Base-by-base conservation (phyloP, 805 yeast genomes). In the Kazachstania martiniae region DNA sequence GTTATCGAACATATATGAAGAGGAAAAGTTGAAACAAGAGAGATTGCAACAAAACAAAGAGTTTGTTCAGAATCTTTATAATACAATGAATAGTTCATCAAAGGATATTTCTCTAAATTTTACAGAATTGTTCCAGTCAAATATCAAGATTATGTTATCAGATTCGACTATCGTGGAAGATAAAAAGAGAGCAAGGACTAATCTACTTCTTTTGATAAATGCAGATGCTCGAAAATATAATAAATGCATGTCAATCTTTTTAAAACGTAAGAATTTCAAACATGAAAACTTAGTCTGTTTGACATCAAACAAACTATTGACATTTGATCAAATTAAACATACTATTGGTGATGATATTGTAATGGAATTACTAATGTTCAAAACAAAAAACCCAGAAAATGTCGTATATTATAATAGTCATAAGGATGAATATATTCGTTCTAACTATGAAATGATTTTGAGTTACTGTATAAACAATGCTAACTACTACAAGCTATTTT, bases 181-280 rank as follows among this genome's bases (percentile, higher is more conserved):
- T 1, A 34, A 27, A 24, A 45, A 37, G 16, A 33, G 27, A 12
- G 37, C 43, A 8, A 44, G 53, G 27, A 37, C 36, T 12, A 43
- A 40, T 27, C 31, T 56, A 25, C 28, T 46, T 12, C 33, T 50
- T 8, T 38, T 54, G 16, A 48, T 44, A 46, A 31, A 35, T 12
- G 32, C 45, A 1, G 44, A 43, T 25, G 23, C 22, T 7, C 40
- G 46, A 24, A 59, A 56, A 8, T 53, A 56, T 31, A 49, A 44
- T 28, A 56, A 54, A 25, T 51, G 47, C 29, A 42, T 54, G 49
- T 44, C 59, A 2, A 43, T 56, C 12, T 53, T 41, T 31, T 37
- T 56, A 28, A 56, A 54, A 29, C 41, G 58, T 18, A 51, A 48
- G 34, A 42, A 42, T 32, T 51, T 48, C 21, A 39, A 41, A 9